Conservation (phyloP, 1,139 yeast genomes). For the Geotrichum australiense region DNA sequence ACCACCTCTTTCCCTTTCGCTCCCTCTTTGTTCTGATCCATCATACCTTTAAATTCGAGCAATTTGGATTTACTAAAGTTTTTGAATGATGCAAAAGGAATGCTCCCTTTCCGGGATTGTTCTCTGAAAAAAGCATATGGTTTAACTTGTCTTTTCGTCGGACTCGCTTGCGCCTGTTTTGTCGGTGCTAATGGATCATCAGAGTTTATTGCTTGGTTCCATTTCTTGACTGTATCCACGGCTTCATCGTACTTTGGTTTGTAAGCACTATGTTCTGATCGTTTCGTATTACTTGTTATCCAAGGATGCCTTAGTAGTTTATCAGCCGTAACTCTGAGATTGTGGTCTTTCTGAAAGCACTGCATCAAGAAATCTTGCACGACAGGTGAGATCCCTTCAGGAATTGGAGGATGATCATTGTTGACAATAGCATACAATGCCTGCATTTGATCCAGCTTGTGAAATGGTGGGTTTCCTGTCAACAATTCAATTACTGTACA, state of each 20-base stretch:
- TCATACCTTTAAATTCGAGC: conserved; percentile 17
- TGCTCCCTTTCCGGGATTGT: conserved; percentile 7
- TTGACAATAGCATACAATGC: conserved; percentile 90
- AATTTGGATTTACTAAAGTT: conserved; percentile 22
- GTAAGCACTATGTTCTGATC: conserved; percentile 7
- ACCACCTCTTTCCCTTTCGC: not conserved
- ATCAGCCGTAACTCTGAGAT: conserved; percentile 50
- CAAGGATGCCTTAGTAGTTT: conserved; percentile 56
- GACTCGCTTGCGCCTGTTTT: conserved; percentile 3
- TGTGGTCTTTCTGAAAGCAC: conserved; percentile 76
- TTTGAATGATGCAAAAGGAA: conserved; percentile 19
- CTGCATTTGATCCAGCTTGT: conserved; percentile 74
- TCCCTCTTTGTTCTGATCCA: conserved; percentile 9
- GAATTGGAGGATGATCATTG: conserved; percentile 74
- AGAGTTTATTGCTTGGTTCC: conserved; percentile 24
- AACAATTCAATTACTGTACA: conserved; percentile 84
- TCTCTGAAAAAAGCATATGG: no score
- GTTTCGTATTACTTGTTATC: conserved; percentile 36
- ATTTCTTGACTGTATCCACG: conserved; percentile 30
- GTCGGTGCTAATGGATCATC: conserved; percentile 2
- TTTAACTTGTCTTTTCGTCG: not conserved
- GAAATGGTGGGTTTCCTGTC: conserved; percentile 85
- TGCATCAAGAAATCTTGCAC: conserved; percentile 54
- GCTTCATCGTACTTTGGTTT: conserved; percentile 28
- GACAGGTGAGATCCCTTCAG: conserved; percentile 47